Evolutionary conservation across 176 grass and related monocot species (phyloP), one percentile per base, ranked within the genome.

Genomic region (Aegilops tauschii): DNA sequence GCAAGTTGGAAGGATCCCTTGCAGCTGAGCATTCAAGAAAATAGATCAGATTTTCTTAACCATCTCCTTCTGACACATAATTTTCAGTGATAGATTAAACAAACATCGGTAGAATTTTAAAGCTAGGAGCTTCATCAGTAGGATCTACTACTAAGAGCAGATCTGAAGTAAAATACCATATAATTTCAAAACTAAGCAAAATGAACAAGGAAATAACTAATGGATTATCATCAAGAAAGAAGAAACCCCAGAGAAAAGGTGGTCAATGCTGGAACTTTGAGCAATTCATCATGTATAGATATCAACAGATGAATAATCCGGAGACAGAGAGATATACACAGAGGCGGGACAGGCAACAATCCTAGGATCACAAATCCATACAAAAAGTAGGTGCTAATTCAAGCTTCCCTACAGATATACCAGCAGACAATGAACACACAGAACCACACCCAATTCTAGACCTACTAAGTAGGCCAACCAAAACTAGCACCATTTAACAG

Each of bases 1-100:
- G 94, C 92, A 96, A 99, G 72, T 98, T 98, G 67, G 94, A 99
- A 66, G 92, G 89, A 91, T 99, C 97, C 89, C 90, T 94, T 70
- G 97, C 89, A 88, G 94, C 97, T 96, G 88, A 71, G 21, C 61
- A 83, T 50, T 71, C 39, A 29, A 31, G 35, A 34, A 80, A 74
- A 30, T 47, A 85, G 8, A n/a, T 90, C 14, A 80, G 44, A 12
- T 66, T 42, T 79, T 87, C 29, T 31, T 16, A 74, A 82, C 25
- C 8, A 2, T 70, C 52, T 32, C 2, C 23, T 61, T 86, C 21
- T n/a, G 61, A 10, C 32, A 66, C 30, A 73, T 36, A 65, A 63
- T 79, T 32, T 81, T 35, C 23, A 69, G 23, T 18, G 3, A 62
- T 49, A n/a, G 3, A 79, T 12, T 50, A 82, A 13, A 45, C 49